phyloP scores from a whole-genome alignment of 768 basidiomycete species.

The Pisolithus orientalis region DNA sequence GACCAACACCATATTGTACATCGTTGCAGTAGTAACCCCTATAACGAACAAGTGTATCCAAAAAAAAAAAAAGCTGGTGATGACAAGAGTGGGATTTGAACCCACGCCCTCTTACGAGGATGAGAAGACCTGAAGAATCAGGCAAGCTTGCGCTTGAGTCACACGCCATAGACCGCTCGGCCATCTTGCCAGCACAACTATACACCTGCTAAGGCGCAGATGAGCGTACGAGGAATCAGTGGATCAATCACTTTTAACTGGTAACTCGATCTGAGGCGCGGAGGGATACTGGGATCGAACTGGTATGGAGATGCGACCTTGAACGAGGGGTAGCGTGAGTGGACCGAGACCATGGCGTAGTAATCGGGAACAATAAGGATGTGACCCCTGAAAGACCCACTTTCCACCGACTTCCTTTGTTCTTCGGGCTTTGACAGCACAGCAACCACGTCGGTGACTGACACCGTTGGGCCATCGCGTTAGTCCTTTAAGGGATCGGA shows the following conservation, averaged over 20 bases:
- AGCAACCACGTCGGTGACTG: not conserved
- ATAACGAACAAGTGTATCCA: not conserved
- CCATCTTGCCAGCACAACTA: constrained; percentile 30
- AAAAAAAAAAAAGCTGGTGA: not conserved
- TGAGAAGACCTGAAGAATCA: constrained; percentile 14
- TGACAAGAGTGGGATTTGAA: constrained; percentile 23
- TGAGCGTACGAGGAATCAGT: not conserved
- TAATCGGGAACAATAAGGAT: not conserved
- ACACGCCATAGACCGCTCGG: constrained; percentile 42
- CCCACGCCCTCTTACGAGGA: constrained; percentile 15
- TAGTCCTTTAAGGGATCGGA: not conserved
- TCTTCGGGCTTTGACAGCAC: not conserved
- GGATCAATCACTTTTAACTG: too few species aligned
- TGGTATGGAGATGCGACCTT: too few species aligned
- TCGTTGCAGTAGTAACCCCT: not conserved
- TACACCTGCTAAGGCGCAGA: not conserved
- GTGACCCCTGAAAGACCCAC: not conserved
- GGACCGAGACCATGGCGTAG: too few species aligned
- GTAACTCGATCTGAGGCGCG: too few species aligned
- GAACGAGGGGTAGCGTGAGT: too few species aligned
- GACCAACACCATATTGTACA: too few species aligned
- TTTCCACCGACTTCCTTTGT: not conserved
- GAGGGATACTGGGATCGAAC: too few species aligned
- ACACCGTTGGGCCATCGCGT: not conserved
- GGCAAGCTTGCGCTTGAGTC: constrained; percentile 34